Percentiles rank a stretch among this genome's conserved stretches.
These are phyloP conservation scores for Rhynchospora tenuis DNA, from an alignment of 176 grass and related monocot genomes.

Conservation along the genomic window DNA sequence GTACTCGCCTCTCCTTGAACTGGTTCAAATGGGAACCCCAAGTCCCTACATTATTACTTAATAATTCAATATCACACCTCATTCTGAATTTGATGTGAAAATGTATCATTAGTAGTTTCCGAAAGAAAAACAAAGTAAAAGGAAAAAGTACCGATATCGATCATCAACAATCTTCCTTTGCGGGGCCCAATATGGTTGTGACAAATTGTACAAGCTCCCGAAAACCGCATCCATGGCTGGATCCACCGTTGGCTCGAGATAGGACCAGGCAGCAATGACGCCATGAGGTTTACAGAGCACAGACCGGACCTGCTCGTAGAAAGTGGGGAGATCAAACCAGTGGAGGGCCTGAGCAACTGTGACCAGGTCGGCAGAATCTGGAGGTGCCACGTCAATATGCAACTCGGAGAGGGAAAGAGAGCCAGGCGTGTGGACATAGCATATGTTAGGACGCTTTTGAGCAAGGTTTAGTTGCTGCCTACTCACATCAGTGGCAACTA, in stretches of 20 bases:
- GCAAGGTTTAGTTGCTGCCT: constrained; percentile 59
- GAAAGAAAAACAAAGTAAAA: neutral
- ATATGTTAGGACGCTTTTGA: constrained; percentile 33
- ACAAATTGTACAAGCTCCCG: constrained; percentile 45
- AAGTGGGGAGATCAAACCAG: constrained; percentile 70
- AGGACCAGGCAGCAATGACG: constrained; percentile 81
- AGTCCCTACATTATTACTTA: neutral
- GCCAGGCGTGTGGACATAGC: constrained; percentile 49
- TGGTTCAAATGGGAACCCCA: constrained; percentile 58
- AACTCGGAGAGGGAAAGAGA: constrained; percentile 24
- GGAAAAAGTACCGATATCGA: constrained; percentile 29
- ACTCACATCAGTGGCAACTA: constrained; percentile 86
- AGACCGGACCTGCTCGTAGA: constrained; percentile 50
- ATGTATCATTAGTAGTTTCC: neutral
- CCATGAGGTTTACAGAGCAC: constrained; percentile 38
- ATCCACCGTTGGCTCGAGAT: constrained; percentile 54
- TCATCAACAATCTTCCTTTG: constrained; percentile 58
- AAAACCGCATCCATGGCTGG: constrained; percentile 52
- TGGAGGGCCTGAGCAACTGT: constrained; percentile 86
- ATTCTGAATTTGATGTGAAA: neutral
- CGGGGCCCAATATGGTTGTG: constrained; percentile 53
- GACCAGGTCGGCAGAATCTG: constrained; percentile 53
- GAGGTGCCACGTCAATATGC: constrained; percentile 36
- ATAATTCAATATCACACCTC: neutral
- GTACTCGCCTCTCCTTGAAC: constrained; percentile 41